A percentile compares a stretch with the other conserved stretches of the same genome.
These are phyloP conservation scores for Pseudozyma sp. DNA, from an alignment of 1,284 basidiomycete species.

Conservation along the genomic window DNA sequence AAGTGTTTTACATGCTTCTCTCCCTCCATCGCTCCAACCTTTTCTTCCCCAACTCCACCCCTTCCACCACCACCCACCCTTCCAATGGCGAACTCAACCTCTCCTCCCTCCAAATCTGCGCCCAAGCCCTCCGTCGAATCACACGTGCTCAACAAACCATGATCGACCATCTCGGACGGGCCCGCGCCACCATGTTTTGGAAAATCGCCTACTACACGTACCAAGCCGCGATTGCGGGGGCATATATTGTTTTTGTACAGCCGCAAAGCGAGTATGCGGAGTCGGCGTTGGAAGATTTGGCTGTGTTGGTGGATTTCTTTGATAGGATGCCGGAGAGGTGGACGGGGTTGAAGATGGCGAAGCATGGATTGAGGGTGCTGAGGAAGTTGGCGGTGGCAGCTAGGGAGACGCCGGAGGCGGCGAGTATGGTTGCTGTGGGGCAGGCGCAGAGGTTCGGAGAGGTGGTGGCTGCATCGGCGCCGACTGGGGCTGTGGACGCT, in stretches of 20 bases:
- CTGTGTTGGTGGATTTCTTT: conserved; percentile 38
- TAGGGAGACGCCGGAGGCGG: conserved; percentile 36
- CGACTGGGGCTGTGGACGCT: not conserved
- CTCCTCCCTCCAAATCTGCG: conserved; percentile 35
- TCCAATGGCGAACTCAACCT: conserved; percentile 18
- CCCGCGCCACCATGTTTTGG: conserved; percentile 47
- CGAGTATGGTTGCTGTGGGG: conserved; percentile 23
- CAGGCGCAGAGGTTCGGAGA: not conserved
- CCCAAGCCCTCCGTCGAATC: conserved; percentile 36
- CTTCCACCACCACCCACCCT: not conserved
- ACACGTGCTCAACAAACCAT: conserved; percentile 40
- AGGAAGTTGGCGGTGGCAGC: conserved; percentile 43
- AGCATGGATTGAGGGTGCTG: conserved; percentile 40
- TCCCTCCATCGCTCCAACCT: conserved; percentile 39
- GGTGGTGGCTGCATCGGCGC: not conserved
- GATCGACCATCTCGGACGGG: conserved; percentile 31
- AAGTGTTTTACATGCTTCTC: conserved; percentile 41
- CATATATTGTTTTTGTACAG: conserved; percentile 38
- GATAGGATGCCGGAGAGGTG: conserved; percentile 42
- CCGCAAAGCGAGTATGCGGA: conserved; percentile 44
- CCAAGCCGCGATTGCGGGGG: conserved; percentile 43
- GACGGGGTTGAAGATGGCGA: conserved; percentile 44
- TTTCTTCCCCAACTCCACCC: conserved; percentile 17
- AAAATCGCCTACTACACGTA: conserved; percentile 49
- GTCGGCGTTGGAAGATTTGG: conserved; percentile 37